Evolutionary conservation across 345 rosid species (phyloP).

Genomic region (Eucalyptus viminalis): DNA sequence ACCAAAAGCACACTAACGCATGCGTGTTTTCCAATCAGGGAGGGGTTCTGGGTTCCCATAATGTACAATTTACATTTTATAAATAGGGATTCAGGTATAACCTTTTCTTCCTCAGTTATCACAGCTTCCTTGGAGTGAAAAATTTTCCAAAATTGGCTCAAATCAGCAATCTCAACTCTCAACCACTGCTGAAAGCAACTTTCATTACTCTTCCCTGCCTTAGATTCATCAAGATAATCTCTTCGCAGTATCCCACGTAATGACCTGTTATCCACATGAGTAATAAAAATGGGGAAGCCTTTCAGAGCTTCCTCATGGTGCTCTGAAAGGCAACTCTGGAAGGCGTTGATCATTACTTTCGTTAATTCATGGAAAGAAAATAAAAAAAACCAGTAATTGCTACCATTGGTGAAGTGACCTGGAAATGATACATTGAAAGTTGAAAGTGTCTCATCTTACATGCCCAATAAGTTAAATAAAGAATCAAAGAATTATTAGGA

Average conservation of each 20-base stretch:
- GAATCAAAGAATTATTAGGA: not conserved
- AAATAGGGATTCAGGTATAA: not conserved
- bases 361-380: not conserved
- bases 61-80: not conserved
- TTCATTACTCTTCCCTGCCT: not conserved
- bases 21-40: not conserved
- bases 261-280: not conserved
- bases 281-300: not conserved
- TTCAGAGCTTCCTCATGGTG: not conserved
- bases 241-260: not conserved
- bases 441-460: not conserved
- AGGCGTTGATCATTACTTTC: not conserved
- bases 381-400: not conserved
- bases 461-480: not conserved
- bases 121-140: not conserved
- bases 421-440: not conserved
- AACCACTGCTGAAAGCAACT: not conserved
- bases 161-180: not conserved
- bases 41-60: not conserved
- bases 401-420: not conserved
- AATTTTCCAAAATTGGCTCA: not conserved
- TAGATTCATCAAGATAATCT: not conserved
- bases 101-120: not conserved
- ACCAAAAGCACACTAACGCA: not conserved
- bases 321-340: not conserved